Conservation (phyloP, 2,329 filamentous ascomycete species). For the Colletotrichum sp. region DNA sequence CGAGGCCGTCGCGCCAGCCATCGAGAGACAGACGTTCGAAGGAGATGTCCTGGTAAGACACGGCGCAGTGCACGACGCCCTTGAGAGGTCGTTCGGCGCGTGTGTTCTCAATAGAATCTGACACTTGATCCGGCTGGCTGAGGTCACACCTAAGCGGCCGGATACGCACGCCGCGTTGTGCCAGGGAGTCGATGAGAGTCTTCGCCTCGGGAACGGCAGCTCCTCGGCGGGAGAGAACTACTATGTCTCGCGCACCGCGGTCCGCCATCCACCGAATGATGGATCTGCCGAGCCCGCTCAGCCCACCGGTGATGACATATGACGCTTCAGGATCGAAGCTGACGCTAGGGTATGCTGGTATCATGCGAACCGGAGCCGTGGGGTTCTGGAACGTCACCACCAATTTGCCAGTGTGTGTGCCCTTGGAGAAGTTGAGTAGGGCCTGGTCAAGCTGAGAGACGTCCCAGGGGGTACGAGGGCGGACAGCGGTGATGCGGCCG, state of each 20-base stretch:
- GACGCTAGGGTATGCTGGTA: not conserved
- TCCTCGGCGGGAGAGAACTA: not conserved
- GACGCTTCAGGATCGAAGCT: not conserved
- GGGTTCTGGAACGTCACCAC: not conserved
- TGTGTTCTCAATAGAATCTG: not conserved
- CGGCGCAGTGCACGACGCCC: not conserved
- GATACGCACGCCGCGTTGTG: not conserved
- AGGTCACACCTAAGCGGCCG: not conserved
- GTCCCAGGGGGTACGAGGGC: not conserved
- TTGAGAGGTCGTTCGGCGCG: not conserved
- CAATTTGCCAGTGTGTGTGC: not conserved
- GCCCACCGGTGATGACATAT: not conserved
- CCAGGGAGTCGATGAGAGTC: not conserved
- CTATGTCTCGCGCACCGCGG: not conserved
- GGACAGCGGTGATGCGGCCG: not conserved
- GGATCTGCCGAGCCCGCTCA: not conserved
- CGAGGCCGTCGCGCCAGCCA: not conserved
- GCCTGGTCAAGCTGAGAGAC: not conserved
- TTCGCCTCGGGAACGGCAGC: not conserved
- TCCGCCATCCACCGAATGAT: not conserved
- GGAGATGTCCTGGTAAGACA: not conserved
- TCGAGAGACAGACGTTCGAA: not conserved
- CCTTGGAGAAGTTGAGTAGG: not conserved
- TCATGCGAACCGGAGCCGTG: not conserved
- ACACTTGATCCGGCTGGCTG: accelerated